Conservation (phyloP, 176 grass and related monocot species). For the Elymus sibiricus region DNA sequence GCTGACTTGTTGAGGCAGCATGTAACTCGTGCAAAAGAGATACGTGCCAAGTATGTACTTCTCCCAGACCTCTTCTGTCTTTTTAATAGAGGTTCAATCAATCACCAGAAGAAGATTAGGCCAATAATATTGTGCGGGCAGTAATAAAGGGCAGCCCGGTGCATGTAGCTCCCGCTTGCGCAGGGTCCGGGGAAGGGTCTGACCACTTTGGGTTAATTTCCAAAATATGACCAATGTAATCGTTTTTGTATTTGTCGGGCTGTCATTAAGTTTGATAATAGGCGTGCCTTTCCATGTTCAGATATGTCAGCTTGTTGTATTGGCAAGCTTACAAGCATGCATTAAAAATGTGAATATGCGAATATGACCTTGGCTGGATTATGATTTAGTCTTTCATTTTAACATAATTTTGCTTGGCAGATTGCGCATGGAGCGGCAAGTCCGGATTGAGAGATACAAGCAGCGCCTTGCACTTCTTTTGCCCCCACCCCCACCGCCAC, state of each 20-base stretch:
- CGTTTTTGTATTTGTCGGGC: background rate
- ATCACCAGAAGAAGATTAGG: background rate
- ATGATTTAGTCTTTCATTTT: background rate
- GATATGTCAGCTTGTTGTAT: background rate
- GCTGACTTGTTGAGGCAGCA: constrained; percentile 52
- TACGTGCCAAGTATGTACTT: constrained; percentile 46
- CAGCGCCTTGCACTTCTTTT: constrained; percentile 75
- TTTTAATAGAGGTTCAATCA: background rate
- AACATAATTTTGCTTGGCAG: constrained; percentile 33
- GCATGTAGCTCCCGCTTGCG: too few relatives aligned
- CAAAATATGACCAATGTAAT: background rate
- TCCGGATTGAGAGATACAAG: constrained; percentile 78
- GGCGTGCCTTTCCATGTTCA: background rate
- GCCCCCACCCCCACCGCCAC: constrained; percentile 30
- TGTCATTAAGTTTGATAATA: background rate
- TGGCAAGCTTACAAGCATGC: background rate
- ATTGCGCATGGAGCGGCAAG: constrained; percentile 53
- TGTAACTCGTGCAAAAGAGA: constrained; percentile 53
- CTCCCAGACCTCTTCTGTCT: background rate
- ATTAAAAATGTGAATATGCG: background rate
- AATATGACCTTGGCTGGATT: background rate
- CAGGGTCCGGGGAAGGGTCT: too few relatives aligned
- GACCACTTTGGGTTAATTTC: too few relatives aligned
- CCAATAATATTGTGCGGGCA: background rate
- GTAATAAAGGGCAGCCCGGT: too few relatives aligned